phyloP scores from a whole-genome alignment of 2,329 filamentous ascomycete genomes.

The Pseudocercospora crystallina region DNA sequence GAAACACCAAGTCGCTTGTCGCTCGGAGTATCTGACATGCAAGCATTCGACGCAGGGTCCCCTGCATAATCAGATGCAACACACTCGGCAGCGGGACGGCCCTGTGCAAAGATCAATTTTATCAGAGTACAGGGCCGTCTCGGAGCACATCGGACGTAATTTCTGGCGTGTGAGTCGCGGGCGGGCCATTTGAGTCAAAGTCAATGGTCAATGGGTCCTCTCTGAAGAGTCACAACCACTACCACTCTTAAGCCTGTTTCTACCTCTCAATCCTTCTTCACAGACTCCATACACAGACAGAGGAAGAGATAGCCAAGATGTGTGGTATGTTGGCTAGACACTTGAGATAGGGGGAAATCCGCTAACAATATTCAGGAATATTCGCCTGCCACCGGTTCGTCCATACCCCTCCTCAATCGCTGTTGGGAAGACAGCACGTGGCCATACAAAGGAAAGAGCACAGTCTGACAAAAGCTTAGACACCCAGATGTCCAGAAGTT shows the following conservation, averaged over 20 bases:
- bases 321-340: slow-evolving; percentile 58
- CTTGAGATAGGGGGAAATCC: too few species aligned
- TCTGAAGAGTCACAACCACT: background rate
- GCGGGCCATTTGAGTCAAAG: background rate
- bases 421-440: slow-evolving; percentile 46
- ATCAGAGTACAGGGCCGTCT: too few species aligned
- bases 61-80: too few species aligned
- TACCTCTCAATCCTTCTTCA: background rate
- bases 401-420: slow-evolving; percentile 76
- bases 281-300: background rate
- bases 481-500: slow-evolving; percentile 95
- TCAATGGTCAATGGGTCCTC: too few species aligned
- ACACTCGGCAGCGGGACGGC: too few species aligned
- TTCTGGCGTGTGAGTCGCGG: background rate
- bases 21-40: too few species aligned
- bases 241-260: background rate
- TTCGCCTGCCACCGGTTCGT: slow-evolving; percentile 83
- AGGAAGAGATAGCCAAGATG: slow-evolving; percentile 59
- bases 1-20: too few species aligned
- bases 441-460: slow-evolving; percentile 1
- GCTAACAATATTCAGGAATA: slow-evolving; percentile 39
- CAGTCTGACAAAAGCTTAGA: slow-evolving; percentile 37
- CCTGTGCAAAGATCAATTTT: too few species aligned
- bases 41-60: too few species aligned
- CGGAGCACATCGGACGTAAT: background rate